Conservation (phyloP, 1,284 basidiomycete genomes). For the Apiotrichum sp. region DNA sequence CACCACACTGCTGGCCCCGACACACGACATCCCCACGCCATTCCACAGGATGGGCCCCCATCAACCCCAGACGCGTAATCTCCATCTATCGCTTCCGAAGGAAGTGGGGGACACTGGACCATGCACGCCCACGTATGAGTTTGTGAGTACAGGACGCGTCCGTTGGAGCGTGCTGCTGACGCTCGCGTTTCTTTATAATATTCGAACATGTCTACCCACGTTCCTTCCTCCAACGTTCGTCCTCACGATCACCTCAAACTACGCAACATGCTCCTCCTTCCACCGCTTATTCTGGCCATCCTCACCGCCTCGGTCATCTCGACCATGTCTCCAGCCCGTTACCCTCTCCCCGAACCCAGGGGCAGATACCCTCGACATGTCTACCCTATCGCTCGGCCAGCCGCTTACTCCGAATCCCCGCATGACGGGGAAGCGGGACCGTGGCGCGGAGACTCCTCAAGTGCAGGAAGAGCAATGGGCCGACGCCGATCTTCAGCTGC, state of each 20-base stretch:
- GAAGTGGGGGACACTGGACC: background rate
- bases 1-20: too few relatives aligned
- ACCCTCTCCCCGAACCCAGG: background rate
- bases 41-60: background rate
- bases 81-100: slow-evolving; percentile 4
- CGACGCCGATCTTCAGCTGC: slow-evolving; percentile 29
- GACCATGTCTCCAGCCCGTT: slow-evolving; percentile 1
- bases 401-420: background rate
- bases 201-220: too few relatives aligned
- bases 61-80: slow-evolving; percentile 3
- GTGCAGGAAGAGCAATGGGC: slow-evolving; percentile 28
- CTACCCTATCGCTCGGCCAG: background rate
- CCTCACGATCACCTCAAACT: too few relatives aligned
- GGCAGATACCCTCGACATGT: slow-evolving; percentile 6
- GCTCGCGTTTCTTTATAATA: too few relatives aligned
- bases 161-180: too few relatives aligned
- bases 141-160: background rate
- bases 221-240: too few relatives aligned
- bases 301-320: background rate
- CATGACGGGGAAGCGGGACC: slow-evolving; percentile 8
- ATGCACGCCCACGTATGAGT: slow-evolving; percentile 6
- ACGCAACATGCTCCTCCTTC: background rate
- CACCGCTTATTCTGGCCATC: background rate
- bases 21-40: too few relatives aligned
- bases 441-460: background rate